Percentiles rank a stretch among this genome's conserved stretches.
These are phyloP conservation scores for Clonostachys solani DNA, from an alignment of 2,329 filamentous ascomycete genomes.

Conservation along the genomic window DNA sequence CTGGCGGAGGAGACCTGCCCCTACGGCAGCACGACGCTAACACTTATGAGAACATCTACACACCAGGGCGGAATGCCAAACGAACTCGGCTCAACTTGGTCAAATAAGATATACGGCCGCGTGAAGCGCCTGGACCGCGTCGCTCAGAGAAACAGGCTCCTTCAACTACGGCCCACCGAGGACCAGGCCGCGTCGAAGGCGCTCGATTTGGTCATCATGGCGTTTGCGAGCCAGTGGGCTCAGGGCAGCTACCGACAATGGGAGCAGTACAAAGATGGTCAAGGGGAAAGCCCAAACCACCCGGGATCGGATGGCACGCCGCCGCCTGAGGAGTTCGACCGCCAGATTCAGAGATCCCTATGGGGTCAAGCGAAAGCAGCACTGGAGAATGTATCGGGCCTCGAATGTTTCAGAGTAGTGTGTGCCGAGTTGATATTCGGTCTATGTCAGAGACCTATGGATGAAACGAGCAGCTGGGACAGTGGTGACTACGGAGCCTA, in stretches of 20 bases:
- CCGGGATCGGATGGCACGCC: too few relatives aligned
- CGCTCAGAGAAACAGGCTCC: conserved; percentile 28
- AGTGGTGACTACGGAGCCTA: neutral
- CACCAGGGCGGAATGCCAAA: conserved; percentile 15
- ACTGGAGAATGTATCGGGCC: conserved; percentile 21
- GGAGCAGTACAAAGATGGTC: conserved; percentile 1
- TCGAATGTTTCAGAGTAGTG: conserved; percentile 29
- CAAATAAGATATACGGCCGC: conserved; percentile 41
- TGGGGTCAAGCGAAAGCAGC: conserved; percentile 28
- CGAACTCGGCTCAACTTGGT: conserved; percentile 31
- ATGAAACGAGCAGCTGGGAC: neutral
- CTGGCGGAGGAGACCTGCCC: conserved; percentile 46
- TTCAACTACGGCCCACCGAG: conserved; percentile 28
- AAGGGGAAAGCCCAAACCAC: too few relatives aligned
- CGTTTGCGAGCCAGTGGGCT: conserved; percentile 47
- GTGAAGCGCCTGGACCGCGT: conserved; percentile 39
- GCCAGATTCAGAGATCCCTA: conserved; percentile 22
- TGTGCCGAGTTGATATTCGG: conserved; percentile 32
- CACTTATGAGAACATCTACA: neutral
- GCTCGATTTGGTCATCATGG: conserved; percentile 40
- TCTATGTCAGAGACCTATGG: conserved; percentile 24
- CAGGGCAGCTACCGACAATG: conserved; percentile 22
- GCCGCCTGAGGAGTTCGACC: conserved; percentile 25
- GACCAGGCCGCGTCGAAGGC: conserved; percentile 33
- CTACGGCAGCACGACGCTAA: conserved; percentile 23